Base-by-base conservation (phyloP, 768 basidiomycete genomes). In the Lactarius indigo region DNA sequence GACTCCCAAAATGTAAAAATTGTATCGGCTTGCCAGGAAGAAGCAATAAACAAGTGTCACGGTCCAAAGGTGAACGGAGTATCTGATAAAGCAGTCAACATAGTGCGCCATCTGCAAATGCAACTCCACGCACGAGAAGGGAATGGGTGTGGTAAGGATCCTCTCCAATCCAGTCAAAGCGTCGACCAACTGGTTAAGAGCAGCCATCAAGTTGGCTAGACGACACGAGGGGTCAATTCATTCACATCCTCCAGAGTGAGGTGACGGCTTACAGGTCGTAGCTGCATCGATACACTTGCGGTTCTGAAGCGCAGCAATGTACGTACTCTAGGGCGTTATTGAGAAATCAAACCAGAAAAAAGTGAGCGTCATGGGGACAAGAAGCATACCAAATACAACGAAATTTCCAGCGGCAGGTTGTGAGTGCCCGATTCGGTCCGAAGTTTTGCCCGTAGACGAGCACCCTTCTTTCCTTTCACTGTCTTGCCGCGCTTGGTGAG, bases 101-200 rank as follows among this genome's bases (percentile, higher is more conserved):
- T 37, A 44, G 33, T 13, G 39, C 6, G 35, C 50, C 13, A 64
- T 58, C 28, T 61, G 30, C 12, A 28, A 12, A 44, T 18, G 65
- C 23, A 28, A 55, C 3, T 5, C 75, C 83, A 56, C 66, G 50
- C 69, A 89, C 83, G 88, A 90, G 76, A 88, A 90, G 12, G 89
- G 90, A 55, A 91, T 89, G 3, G 89, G 89, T 1, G 88, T 89
- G 0, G 88, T 90, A 5, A 91, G 79, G 68, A 90, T 89, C 50
- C 90, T 79, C 71, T 91, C 89, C 1, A 91, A 78, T 5, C 87
- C 86, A 13, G 88, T 89, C 57, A 91, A 76, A 33, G 84, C 82
- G 63, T 90, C 87, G 4, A 87, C 84, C 26, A 89, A 80, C 66
- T 81, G 79, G 69, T 80, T 83, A 10, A 90, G 73, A 5, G 86